These are phyloP conservation scores for Saccharomyces pastorianus DNA, from an alignment of 1,139 yeast species.

Conservation along the genomic window DNA sequence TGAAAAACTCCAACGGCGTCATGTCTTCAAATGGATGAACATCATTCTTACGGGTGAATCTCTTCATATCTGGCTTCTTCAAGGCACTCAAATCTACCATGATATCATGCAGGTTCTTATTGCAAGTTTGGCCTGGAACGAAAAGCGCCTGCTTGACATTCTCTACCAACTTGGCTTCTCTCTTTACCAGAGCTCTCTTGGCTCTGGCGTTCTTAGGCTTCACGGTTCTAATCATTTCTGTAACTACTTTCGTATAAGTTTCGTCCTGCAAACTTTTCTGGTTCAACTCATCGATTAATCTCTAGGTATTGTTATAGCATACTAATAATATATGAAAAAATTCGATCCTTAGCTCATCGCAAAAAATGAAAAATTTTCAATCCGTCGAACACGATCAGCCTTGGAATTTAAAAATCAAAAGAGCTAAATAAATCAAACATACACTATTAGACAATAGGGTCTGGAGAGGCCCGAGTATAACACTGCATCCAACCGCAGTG, in stretches of 20 bases:
- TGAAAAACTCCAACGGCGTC: constrained; percentile 76
- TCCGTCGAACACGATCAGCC: neutral
- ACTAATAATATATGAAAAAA: neutral
- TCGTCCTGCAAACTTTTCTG: neutral
- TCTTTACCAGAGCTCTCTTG: constrained; percentile 85
- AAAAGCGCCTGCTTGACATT: constrained; percentile 85
- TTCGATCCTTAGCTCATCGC: constrained; percentile 1
- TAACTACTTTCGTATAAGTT: neutral
- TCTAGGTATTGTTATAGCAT: too few relatives aligned
- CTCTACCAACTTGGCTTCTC: constrained; percentile 82
- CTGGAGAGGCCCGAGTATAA: neutral
- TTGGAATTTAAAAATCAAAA: neutral
- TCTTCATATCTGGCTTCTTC: constrained; percentile 85
- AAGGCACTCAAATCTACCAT: constrained; percentile 84
- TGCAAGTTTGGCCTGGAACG: constrained; percentile 81
- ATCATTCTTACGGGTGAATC: constrained; percentile 82
- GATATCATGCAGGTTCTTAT: constrained; percentile 75
- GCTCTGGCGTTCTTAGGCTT: constrained; percentile 94
- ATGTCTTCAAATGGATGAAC: constrained; percentile 91
- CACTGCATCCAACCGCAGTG: neutral
- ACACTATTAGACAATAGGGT: neutral
- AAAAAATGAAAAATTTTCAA: neutral
- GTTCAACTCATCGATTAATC: neutral
- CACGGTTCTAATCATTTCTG: constrained; percentile 55
- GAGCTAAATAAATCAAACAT: neutral